Base-by-base conservation (phyloP, 2,329 filamentous ascomycete genomes). In the Apiospora kogelbergensis region DNA sequence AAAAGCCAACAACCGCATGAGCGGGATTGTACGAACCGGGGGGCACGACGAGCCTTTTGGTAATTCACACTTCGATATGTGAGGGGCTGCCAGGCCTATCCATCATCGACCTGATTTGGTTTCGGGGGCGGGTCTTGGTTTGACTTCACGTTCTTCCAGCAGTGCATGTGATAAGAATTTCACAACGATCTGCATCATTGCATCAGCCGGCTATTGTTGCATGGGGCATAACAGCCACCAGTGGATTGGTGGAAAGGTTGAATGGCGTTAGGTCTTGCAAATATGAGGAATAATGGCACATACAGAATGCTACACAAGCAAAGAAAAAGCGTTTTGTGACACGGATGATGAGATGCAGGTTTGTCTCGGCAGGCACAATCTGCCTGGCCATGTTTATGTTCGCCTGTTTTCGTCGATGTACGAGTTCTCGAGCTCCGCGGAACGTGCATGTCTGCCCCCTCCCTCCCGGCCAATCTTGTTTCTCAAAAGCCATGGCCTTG, bases 41-140 rank as follows among this genome's bases (percentile, higher is more conserved):
- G 83, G 82, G 69, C 83, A 88, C 72, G 90, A 91, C 70, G 88
- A 90, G 76, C 84, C 89, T 83, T 88, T 92, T 74, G 87, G 85
- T 72, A 84, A 84, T 69, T 84, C 86, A 65, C 86, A 90, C 69
- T 91, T 92, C 79, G 89, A 92, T 77, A 84, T 89, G 80, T 91
- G 83, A 85, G 73, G 72, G 70, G 70, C 65, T 60, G 30, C 53
- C 20, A 60, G 53, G 53, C 53, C 48, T 37, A 22, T 37, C 53
- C 37, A 37, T 37, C 17, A 60, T 60, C 26, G 26, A 60, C 53
- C 48, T 68, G 17, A 24, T 63, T 63, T 67, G 45, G 30, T 66
- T 53, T 67, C 37, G 40, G 63, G 65, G 20, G 40, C 66, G 63
- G 22, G 45, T 40, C 71, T 68, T 41, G 33, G 46, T 48, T 60